Evolutionary conservation across 306 rosid species (phyloP), one percentile per base, ranked within the genome.

Genomic region (Trichosanthes truncata): DNA sequence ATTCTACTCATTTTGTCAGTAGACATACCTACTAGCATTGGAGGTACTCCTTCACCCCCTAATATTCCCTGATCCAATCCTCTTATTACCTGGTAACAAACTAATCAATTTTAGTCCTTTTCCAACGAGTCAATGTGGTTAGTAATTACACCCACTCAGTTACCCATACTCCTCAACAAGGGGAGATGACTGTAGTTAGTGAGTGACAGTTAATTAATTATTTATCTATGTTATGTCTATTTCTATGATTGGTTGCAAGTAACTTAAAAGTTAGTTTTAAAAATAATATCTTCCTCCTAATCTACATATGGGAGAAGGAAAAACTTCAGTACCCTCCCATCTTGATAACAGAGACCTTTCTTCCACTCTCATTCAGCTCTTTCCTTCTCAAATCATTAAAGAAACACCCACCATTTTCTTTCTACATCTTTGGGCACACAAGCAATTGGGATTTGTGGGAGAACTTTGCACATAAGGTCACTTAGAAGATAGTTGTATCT

Each of bases 11-110:
- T 53, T 36, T 20, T 43, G 36, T 61, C 56, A 7, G 45, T 49
- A 23, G 51, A 12, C 85, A 25, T 87, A 91, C 99, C 97, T 81
- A 91, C 90, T 81, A 85, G 89, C 99, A 95, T 92, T 49, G 99
- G 97, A 79, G 99, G 96, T 41, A 95, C 97, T 78, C 97, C 97
- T 18, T 93, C 99, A 63, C 97, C 97, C 29, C 97, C 97, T 2
- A 89, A 86, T 86, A 95, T 92, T 57, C 98, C 98, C 80, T 95
- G 98, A 89, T 95, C 97, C 88, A 95, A 83, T 57, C 98, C 97
- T 85, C 67, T 89, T 49, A 93, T 86, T 80, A 93, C 86, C 96
- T 95, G 86, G 11, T 72, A 20, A 15, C 40, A 81, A 18, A 33
- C 68, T 53, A 48, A 56, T 20, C 13, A 76, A 36, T 9, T 31